Evolutionary conservation across 2,329 filamentous ascomycete genomes (phyloP).

Genomic region (Aphanocladium album): DNA sequence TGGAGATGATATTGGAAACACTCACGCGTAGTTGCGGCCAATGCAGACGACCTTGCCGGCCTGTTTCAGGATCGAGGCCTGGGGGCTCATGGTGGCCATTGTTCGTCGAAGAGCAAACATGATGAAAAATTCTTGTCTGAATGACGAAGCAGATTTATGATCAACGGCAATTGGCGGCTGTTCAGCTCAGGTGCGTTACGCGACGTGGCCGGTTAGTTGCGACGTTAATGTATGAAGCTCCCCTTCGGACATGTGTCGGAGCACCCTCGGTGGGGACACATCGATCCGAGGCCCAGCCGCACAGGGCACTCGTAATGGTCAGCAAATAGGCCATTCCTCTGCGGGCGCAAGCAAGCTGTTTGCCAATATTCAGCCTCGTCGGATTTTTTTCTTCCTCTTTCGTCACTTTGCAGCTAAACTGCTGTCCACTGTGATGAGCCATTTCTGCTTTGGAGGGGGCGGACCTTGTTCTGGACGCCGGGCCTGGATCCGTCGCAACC

Average conservation of each 20-base stretch:
- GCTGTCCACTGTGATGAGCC: no score
- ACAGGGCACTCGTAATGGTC: background rate
- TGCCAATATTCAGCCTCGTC: background rate
- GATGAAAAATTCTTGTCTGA: slow-evolving; percentile 10
- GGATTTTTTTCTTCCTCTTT: background rate
- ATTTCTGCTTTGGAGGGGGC: no score
- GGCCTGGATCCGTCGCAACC: no score
- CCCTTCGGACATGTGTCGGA: slow-evolving; percentile 4
- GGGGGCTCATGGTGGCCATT: slow-evolving; percentile 35
- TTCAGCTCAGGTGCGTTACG: background rate
- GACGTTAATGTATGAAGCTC: background rate
- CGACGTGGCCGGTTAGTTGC: background rate
- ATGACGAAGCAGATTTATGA: background rate
- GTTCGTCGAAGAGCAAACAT: slow-evolving; percentile 35
- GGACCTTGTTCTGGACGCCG: no score
- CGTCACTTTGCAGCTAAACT: no score
- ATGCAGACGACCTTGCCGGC: slow-evolving; percentile 84
- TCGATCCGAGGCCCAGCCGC: slow-evolving; percentile 7
- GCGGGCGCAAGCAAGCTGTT: background rate
- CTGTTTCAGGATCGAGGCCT: slow-evolving; percentile 44
- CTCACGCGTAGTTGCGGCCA: slow-evolving; percentile 91
- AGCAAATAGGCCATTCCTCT: background rate
- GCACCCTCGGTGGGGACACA: background rate
- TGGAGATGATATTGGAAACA: no score
- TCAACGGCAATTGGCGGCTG: background rate